Evolutionary conservation across 1,139 yeast genomes (phyloP), one percentile per base, ranked within the genome.

Genomic region (Suhomyces taliae): DNA sequence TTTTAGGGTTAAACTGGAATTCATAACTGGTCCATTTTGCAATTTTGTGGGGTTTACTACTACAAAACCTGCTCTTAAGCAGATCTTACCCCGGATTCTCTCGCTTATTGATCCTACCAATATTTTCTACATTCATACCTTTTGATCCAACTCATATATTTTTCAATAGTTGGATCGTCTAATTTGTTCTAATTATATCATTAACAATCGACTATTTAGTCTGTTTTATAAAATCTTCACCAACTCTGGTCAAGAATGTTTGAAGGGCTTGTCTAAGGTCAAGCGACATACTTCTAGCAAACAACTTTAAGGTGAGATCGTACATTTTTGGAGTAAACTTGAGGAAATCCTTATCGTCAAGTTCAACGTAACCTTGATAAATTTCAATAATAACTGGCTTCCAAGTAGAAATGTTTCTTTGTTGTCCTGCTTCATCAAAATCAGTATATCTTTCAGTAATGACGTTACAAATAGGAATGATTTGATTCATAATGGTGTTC

Each of bases 321-420:
- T 90, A 93, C 71, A 90, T 80, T 27, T 67, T 74, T 2, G 90
- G 85, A 49, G 89, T 79, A 56, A 82, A 78, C 47, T 69, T 67
- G 36, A 66, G 66, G 66, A 93, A 91, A 64, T 93, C 97, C 1
- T 69, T 81, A 41, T 85, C 87, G 55, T 87, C 88, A 55, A 93
- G 78, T 59, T 84, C 89, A 40, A 82, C 79, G 60, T 85, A 86
- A 6, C 96, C 97, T 62, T 87, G 90, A 54, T 85, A 72, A 33
- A 93, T 86, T 59, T 88, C 96, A 37, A 88, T 85, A 37, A 91
- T 88, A 26, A 93, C 97, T 0, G 98, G 98, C 59, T 87, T 80
- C 95, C 97, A 87, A 3, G 95, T 86, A 27, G 81, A 74, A 36
- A 91, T 82, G 62, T 88, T 89, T 56, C 96, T 79, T 54, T 85